A percentile compares a stretch with the other conserved stretches of the same genome.
phyloP scores from a whole-genome alignment of 2,329 filamentous ascomycete genomes.

The Mycosphaerelloides madeirae region DNA sequence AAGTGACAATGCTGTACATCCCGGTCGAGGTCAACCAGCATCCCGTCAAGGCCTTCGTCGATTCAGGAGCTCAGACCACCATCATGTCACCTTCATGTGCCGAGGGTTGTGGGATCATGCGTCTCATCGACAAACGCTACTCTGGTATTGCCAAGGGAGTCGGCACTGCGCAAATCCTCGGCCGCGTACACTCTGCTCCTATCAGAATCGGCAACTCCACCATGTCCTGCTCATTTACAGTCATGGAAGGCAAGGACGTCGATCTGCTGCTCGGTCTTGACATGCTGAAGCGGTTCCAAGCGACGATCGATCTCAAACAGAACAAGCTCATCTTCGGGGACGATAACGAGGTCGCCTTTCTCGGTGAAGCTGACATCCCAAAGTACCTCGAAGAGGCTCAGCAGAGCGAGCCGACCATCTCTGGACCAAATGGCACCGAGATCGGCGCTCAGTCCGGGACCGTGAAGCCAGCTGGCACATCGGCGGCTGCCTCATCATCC shows the following conservation, averaged over 20 bases:
- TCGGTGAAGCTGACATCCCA: constrained; percentile 92
- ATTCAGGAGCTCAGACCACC: constrained; percentile 94
- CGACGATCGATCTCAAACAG: constrained; percentile 78
- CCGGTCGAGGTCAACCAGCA: constrained; percentile 91
- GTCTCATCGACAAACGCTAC: constrained; percentile 86
- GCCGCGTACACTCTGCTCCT: constrained; percentile 89
- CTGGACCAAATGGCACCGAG: constrained; percentile 80
- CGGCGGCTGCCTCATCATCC: constrained; percentile 30
- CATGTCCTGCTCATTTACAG: constrained; percentile 91
- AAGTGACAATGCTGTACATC: constrained; percentile 94
- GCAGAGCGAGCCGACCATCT: constrained; percentile 80
- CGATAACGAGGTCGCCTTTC: constrained; percentile 79
- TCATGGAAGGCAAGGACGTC: constrained; percentile 98
- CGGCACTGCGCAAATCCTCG: constrained; percentile 88
- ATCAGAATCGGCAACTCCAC: constrained; percentile 87
- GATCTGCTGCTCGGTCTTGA: constrained; percentile 89
- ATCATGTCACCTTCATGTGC: constrained; percentile 97
- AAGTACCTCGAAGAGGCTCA: constrained; percentile 73
- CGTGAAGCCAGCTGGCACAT: constrained; percentile 53
- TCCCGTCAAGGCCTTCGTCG: constrained; percentile 91
- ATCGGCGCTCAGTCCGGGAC: constrained; percentile 81
- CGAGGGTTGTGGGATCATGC: constrained; percentile 90
- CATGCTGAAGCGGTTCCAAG: constrained; percentile 95
- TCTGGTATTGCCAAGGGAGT: constrained; percentile 89
- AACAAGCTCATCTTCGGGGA: constrained; percentile 72